Evolutionary conservation across 2,329 filamentous ascomycete genomes (phyloP).

Genomic region (Neoascochyta sp.): DNA sequence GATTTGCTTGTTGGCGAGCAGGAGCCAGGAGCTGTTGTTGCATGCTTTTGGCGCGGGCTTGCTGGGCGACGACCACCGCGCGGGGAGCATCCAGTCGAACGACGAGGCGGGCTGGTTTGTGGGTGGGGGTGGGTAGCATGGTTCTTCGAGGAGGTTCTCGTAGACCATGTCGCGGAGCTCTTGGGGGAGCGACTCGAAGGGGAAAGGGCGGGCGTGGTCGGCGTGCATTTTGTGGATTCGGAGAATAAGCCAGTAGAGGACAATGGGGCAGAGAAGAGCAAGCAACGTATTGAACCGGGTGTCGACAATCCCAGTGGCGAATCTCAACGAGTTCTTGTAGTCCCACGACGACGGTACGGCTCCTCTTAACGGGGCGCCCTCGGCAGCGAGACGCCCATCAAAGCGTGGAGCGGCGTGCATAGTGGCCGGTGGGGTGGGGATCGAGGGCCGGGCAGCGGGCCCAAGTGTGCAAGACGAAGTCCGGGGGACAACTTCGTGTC

Average conservation of each 20-base stretch:
- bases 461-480: too few species aligned
- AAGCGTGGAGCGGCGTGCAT: slow-evolving; percentile 2
- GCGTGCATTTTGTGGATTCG: slow-evolving; percentile 20
- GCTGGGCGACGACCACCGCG: not conserved
- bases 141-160: slow-evolving; percentile 29
- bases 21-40: slow-evolving; percentile 4
- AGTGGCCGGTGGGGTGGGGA: not conserved
- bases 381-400: not conserved
- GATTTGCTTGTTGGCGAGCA: slow-evolving; percentile 21
- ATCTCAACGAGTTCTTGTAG: not conserved
- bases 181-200: slow-evolving; percentile 28
- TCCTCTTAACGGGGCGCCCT: slow-evolving; percentile 1
- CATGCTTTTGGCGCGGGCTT: not conserved
- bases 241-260: slow-evolving; percentile 8
- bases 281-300: slow-evolving; percentile 5
- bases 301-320: slow-evolving; percentile 1
- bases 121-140: slow-evolving; percentile 23
- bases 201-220: slow-evolving; percentile 19
- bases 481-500: slow-evolving; percentile 4
- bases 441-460: too few species aligned
- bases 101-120: slow-evolving; percentile 8
- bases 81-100: slow-evolving; percentile 17
- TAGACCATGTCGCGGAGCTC: slow-evolving; percentile 36
- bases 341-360: not conserved
- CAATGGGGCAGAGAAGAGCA: slow-evolving; percentile 10